phyloP scores from a whole-genome alignment of 345 rosid genomes.

The sweet orange (Citrus sinensis) region DVS_A1.0 CM039167.1:4586001-4586500 shows the following conservation, averaged over 20 bases:
- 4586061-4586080: neutral
- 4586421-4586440: neutral
- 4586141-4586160: conserved; percentile 7
- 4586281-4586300: conserved; percentile 11
- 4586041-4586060: neutral
- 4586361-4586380: neutral
- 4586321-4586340: neutral
- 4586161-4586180: conserved; percentile 15
- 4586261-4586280: neutral
- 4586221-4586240: too few species aligned
- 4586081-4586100: neutral
- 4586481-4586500: too few species aligned
- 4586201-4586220: neutral
- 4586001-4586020: too few species aligned
- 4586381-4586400: too few species aligned
- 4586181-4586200: conserved; percentile 41
- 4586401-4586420: too few species aligned
- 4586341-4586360: neutral
- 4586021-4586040: too few species aligned
- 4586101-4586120: neutral
- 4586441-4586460: neutral
- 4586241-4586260: too few species aligned
- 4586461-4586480: too few species aligned
- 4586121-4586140: neutral
- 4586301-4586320: conserved; percentile 8